Base-by-base conservation (phyloP, 2,329 filamentous ascomycete genomes). In the Cordyceps fumosorosea region DNA sequence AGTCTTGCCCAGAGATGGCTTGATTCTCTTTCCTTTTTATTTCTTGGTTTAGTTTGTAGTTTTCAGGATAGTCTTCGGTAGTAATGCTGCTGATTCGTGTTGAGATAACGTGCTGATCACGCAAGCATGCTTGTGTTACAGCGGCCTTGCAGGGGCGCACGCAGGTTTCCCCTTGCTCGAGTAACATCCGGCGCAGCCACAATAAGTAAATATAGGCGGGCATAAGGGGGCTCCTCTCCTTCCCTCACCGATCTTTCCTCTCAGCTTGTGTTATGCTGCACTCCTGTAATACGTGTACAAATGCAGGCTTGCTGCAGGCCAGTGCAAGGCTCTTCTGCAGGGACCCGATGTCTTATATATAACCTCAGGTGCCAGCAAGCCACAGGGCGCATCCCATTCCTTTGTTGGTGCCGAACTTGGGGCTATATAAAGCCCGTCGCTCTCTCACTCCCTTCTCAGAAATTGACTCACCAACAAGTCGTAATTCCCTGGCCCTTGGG, bases 81-180 rank as follows among this genome's bases (percentile, higher is more conserved):
- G 16, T 57, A 24, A 48, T 57, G 44, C 42, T 14, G 40, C 40
- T 44, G 40, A 44, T 48, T 20, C 18, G 32, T 48, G 56, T 40
- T 14, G 20, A 37, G 45, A 58, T 58, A 58, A 58, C 29, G 56
- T 58, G 56, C 56, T 53, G 48, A 61, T 55, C 34, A 53, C 40
- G 29, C 53, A 55, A 50, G 20, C n/a, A 48, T 45, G 55, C 44
- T 42, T 8, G 45, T 58, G 20, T 50, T 42, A 40, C 56, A 29
- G 44, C 40, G 26, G 32, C 20, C 44, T 32, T 57, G 55, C 45
- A 58, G 48, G 47, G 56, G 56, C 42, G 45, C 40, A 4, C 22
- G 29, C 44, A 11, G 44, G 48, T 20, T 47, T 14, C n/a, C 55
- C 18, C 18, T 37, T 12, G 34, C 12, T 37, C 5, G 34, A 12